Conservation (phyloP, 495 filamentous ascomycete species). For the Patellaria atrata region DNA sequence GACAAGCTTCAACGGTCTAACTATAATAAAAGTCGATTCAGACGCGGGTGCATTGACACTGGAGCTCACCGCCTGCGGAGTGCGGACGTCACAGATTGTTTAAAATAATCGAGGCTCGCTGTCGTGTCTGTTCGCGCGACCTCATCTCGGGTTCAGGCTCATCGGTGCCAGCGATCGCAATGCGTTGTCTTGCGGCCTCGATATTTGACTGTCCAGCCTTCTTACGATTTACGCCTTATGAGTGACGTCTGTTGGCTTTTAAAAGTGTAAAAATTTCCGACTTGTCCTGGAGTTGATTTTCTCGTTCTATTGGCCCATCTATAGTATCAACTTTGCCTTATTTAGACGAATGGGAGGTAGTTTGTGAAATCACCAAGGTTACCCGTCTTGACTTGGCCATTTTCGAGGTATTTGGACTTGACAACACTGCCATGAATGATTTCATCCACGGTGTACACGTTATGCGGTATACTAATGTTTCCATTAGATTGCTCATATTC, state of each 20-base stretch:
- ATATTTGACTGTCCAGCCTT: constrained; percentile 16
- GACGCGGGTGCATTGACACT: constrained; percentile 16
- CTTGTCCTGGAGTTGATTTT: constrained; percentile 10
- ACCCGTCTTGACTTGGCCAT: constrained; percentile 13
- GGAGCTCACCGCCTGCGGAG: constrained; percentile 20
- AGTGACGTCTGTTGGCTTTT: constrained; percentile 16
- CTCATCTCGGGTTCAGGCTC: constrained; percentile 3
- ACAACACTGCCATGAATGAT: too few species aligned
- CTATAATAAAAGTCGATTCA: constrained; percentile 13
- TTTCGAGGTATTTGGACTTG: constrained; percentile 14
- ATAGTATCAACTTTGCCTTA: constrained; percentile 2
- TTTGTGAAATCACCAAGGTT: constrained; percentile 6
- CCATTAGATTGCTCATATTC: too few species aligned
- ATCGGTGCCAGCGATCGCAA: constrained; percentile 18
- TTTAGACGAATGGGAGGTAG: constrained; percentile 14
- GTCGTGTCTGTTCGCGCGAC: too few species aligned
- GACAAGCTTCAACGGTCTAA: constrained; percentile 16
- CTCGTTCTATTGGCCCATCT: constrained; percentile 15
- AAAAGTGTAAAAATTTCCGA: constrained; percentile 9
- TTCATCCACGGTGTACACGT: too few species aligned
- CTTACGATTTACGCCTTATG: constrained; percentile 15
- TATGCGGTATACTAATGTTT: too few species aligned
- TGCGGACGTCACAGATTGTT: constrained; percentile 13
- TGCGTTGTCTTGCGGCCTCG: constrained; percentile 19
- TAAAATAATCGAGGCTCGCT: too few species aligned